Evolutionary conservation across 257 asterid genomes (phyloP).

Genomic region (Cruciata laevipes): DNA sequence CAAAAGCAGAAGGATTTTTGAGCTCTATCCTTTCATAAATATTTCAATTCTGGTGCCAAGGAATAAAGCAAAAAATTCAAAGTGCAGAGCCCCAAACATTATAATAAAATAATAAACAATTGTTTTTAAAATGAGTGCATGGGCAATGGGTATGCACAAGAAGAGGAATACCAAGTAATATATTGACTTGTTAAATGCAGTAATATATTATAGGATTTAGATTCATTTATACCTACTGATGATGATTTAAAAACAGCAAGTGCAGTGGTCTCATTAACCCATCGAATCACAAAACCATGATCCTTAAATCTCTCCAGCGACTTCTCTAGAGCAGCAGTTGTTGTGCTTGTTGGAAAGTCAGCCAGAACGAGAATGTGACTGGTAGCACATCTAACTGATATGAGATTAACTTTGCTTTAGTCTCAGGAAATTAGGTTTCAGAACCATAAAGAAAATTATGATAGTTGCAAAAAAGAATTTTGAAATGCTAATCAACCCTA

Average conservation of each 20-base stretch:
- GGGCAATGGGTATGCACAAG: background rate
- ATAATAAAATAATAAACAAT: background rate
- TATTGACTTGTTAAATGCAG: background rate
- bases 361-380: constrained; percentile 71
- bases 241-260: constrained; percentile 90
- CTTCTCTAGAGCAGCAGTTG: constrained; percentile 72
- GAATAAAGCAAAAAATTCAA: background rate
- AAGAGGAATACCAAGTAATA: background rate
- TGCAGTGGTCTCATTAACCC: constrained; percentile 82
- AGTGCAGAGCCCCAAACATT: background rate
- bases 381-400: constrained; percentile 41
- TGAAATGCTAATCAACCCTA: background rate
- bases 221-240: constrained; percentile 53
- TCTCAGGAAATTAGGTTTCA: background rate
- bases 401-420: constrained; percentile 1
- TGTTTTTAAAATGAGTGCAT: background rate
- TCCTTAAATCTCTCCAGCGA: constrained; percentile 60
- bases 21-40: background rate
- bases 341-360: constrained; percentile 59
- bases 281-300: constrained; percentile 57
- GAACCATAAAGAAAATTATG: background rate
- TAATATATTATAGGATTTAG: background rate
- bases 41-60: background rate
- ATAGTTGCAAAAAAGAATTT: background rate
- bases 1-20: background rate